Percentiles rank a stretch among this genome's conserved stretches.
phyloP scores from a whole-genome alignment of 225 moss, liverwort and hornwort species.

The Pleurozium schreberi region DNA sequence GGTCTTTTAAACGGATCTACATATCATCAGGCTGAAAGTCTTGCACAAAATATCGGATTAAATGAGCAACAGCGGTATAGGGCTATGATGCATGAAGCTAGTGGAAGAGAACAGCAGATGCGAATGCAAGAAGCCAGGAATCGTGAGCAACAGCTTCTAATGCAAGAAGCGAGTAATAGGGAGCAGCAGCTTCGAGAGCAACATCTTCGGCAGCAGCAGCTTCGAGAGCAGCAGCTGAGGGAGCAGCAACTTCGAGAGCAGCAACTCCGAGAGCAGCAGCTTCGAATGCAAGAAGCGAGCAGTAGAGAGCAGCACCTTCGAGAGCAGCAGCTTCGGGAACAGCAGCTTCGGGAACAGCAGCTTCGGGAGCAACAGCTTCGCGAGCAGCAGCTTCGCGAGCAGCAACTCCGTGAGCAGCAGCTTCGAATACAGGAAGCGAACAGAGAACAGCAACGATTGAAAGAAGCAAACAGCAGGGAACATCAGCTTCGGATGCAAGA shows the following conservation, averaged over 20 bases:
- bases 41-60: constrained; percentile 39
- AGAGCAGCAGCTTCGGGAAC: constrained; percentile 14
- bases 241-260: constrained; percentile 17
- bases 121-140: constrained; percentile 41
- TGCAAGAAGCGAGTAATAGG: constrained; percentile 19
- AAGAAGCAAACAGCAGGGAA: constrained; percentile 18
- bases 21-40: constrained; percentile 24
- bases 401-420: constrained; percentile 22
- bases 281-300: background rate
- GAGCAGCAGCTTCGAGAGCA: constrained; percentile 28
- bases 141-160: constrained; percentile 21
- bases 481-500: constrained; percentile 37
- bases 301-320: constrained; percentile 5
- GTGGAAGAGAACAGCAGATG: constrained; percentile 23
- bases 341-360: constrained; percentile 12
- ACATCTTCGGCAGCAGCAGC: constrained; percentile 14
- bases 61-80: constrained; percentile 43
- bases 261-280: constrained; percentile 13
- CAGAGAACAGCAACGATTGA: constrained; percentile 27
- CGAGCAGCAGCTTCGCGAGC: constrained; percentile 27
- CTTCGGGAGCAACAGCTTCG: constrained; percentile 27
- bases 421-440: constrained; percentile 21
- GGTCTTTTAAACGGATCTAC: constrained; percentile 76
- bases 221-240: constrained; percentile 23
- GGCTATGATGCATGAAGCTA: constrained; percentile 43